Evolutionary conservation across 805 yeast species (phyloP), one percentile per base, ranked within the genome.

Genomic region (Saccharomycopsis sp.): DNA sequence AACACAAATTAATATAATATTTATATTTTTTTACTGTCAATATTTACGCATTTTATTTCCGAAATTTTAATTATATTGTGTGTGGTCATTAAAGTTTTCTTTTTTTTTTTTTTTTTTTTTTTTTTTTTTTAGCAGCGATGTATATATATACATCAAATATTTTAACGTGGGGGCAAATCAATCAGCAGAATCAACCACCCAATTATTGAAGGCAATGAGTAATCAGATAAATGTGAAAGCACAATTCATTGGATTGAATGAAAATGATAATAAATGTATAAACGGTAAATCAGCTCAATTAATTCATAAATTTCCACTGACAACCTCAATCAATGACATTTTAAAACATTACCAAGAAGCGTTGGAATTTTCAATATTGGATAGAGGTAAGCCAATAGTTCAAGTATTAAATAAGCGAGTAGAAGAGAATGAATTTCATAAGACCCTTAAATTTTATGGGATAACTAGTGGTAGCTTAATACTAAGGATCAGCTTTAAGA

Each of bases 401-500:
- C 36, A 33, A 17, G n/a, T 33, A 11, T 9, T n/a, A 9, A 33
- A 33, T 33, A 33, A 17, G 14, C 9, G 36, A n/a, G 36, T 33
- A 31, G 4, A 27, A 20, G 36, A 40, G 13, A 45, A 53, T 4
- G 62, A 59, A 5, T 43, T 58, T 11, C 29, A 44, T 1, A 48
- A 45, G 37, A 51, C 56, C 4, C 52, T 60, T 40, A 53, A 50
- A 28, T 52, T 53, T 14, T 45, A 55, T 22, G 63, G 62, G 26
- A 46, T 59, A n/a, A 45, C 38, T 14, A 41, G 40, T 5, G 64
- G 64, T 0, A 60, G 52, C 26, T 59, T 57, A 36, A 48, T 60
- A 2, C 26, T 62, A 20, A 51, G 66, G 19, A 36, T 62, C 27
- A 48, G 59, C 8, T 59, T 54, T 44, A 54, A 52, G 24, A 41